phyloP scores from a whole-genome alignment of 768 basidiomycete species.

The Amanita subjunquillea region DNA sequence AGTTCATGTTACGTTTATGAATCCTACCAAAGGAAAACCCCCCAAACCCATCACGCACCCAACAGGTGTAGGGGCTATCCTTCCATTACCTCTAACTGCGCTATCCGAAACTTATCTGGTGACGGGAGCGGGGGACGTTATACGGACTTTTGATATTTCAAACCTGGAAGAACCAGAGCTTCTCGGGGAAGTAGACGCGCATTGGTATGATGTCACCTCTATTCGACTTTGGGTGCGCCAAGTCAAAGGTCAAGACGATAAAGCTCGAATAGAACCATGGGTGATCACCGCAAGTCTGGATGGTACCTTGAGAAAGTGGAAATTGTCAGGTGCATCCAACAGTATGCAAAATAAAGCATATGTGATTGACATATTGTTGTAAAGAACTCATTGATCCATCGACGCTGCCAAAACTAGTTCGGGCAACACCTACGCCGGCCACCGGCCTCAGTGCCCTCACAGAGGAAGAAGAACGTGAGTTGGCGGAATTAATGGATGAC shows the following conservation, averaged over 20 bases:
- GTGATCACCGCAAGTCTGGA: conserved; percentile 80
- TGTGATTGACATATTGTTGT: background rate
- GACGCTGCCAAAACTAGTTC: conserved; percentile 1
- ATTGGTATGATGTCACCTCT: conserved; percentile 82
- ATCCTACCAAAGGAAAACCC: conserved; percentile 19
- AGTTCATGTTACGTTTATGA: conserved; percentile 43
- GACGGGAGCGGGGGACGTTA: conserved; percentile 75
- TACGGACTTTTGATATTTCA: conserved; percentile 75
- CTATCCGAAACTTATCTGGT: conserved; percentile 67
- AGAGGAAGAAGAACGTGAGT: conserved; percentile 83
- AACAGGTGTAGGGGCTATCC: conserved; percentile 58
- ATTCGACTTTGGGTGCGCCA: conserved; percentile 63
- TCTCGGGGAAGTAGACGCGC: conserved; percentile 69
- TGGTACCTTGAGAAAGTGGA: conserved; percentile 82
- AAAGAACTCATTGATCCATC: conserved; percentile 30
- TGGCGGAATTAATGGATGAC: conserved; percentile 61
- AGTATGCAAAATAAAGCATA: background rate
- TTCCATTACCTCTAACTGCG: conserved; percentile 54
- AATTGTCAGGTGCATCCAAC: conserved; percentile 41
- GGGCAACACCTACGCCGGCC: conserved; percentile 5
- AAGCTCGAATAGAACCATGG: conserved; percentile 61
- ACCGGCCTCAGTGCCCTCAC: conserved; percentile 40
- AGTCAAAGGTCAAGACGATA: conserved; percentile 25
- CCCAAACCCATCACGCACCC: conserved; percentile 50
- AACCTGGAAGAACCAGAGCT: conserved; percentile 56